Evolutionary conservation across 495 filamentous ascomycete species (phyloP).

Genomic region (Cryomyces minteri): DNA sequence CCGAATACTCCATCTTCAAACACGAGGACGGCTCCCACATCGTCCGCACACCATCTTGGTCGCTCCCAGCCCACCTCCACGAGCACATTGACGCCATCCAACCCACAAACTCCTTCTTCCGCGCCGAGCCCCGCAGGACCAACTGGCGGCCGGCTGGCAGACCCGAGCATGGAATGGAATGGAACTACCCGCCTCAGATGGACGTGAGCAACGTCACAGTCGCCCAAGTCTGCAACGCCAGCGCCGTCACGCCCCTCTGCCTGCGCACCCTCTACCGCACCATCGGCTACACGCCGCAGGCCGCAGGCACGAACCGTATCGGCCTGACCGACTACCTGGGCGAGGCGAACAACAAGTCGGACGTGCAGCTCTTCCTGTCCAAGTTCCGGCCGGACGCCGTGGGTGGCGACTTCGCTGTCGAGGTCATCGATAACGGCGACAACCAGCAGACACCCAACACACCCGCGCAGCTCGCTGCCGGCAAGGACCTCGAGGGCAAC

Average conservation of each 20-base stretch:
- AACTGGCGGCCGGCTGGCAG: too few species aligned
- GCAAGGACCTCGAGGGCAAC: constrained; percentile 23
- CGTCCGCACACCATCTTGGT: constrained; percentile 28
- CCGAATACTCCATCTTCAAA: constrained; percentile 24
- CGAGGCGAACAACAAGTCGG: constrained; percentile 30
- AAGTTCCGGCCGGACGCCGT: constrained; percentile 30
- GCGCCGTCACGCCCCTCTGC: constrained; percentile 32
- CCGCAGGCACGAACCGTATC: constrained; percentile 24
- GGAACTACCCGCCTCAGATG: too few species aligned
- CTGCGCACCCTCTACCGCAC: constrained; percentile 36
- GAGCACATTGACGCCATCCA: constrained; percentile 43
- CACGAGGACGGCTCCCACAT: constrained; percentile 21
- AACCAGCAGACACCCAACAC: constrained; percentile 21
- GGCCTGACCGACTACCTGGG: constrained; percentile 31
- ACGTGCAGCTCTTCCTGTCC: constrained; percentile 28
- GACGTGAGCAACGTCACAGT: background rate
- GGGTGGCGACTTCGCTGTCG: constrained; percentile 22
- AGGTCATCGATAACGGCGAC: constrained; percentile 21
- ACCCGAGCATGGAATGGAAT: too few species aligned
- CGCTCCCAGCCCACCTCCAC: constrained; percentile 32
- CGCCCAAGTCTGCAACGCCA: constrained; percentile 29
- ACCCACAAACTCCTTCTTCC: constrained; percentile 47
- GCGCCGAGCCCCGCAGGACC: background rate
- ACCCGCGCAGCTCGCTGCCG: constrained; percentile 10
- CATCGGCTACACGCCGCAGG: constrained; percentile 27